These are phyloP conservation scores for Teratosphaeria gauchensis DNA, from an alignment of 2,329 filamentous ascomycete species.

Conservation along the genomic window DNA sequence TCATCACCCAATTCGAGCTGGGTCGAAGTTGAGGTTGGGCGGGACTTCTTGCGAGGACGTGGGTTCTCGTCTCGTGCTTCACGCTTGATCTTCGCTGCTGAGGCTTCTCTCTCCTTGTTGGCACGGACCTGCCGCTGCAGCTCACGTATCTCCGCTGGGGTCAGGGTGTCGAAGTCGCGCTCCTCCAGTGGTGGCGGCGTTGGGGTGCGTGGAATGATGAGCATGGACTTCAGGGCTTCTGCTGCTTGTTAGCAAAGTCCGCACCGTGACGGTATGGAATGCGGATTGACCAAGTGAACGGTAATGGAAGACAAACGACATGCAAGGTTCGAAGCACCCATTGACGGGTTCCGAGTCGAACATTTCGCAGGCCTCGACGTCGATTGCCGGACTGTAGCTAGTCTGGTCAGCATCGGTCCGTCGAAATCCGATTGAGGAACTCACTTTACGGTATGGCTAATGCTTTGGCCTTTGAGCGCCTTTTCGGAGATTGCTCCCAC, in stretches of 20 bases:
- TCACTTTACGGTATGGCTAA: neutral
- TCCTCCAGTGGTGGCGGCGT: conserved; percentile 7
- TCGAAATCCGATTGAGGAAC: neutral
- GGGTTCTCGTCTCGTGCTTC: conserved; percentile 8
- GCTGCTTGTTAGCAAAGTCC: neutral
- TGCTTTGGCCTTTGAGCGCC: neutral
- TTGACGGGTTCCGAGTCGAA: neutral
- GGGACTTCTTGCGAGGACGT: conserved; percentile 10
- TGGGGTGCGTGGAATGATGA: conserved; percentile 16
- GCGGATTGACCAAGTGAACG: conserved; percentile 6
- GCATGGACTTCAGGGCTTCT: conserved; percentile 11
- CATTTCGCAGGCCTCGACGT: neutral
- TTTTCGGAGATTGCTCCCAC: neutral
- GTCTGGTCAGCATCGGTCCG: neutral
- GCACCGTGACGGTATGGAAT: too few relatives aligned
- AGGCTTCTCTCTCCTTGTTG: neutral
- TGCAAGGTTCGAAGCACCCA: conserved; percentile 1
- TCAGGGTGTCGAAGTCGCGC: conserved; percentile 7
- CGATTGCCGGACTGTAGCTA: neutral
- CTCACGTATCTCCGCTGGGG: conserved; percentile 7
- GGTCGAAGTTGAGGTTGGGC: conserved; percentile 2
- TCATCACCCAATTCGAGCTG: conserved; percentile 8
- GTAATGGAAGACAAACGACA: conserved; percentile 15
- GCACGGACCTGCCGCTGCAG: conserved; percentile 3
- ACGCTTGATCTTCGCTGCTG: conserved; percentile 9